Percentiles rank a stretch among this genome's conserved stretches.
These are phyloP conservation scores for Aspergillus flavus DNA, from an alignment of 2,329 filamentous ascomycete species.

Conservation along the genomic window DNA sequence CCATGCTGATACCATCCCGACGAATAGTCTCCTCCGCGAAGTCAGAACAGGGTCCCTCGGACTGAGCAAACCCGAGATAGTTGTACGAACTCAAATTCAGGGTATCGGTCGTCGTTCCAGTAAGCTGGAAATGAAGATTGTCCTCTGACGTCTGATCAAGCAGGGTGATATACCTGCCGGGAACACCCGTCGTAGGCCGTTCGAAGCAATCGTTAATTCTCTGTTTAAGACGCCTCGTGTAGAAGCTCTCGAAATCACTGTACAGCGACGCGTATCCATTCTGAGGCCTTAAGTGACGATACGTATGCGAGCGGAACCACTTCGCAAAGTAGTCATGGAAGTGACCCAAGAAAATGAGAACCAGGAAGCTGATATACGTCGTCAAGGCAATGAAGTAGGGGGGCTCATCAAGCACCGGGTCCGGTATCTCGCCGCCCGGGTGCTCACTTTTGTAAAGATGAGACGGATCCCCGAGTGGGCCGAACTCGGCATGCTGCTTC, in stretches of 20 bases:
- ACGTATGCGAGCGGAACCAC: constrained; percentile 79
- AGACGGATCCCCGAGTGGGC: constrained; percentile 72
- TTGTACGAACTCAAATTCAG: constrained; percentile 99
- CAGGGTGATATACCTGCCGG: constrained; percentile 85
- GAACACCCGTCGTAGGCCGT: constrained; percentile 84
- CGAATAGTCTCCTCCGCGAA: constrained; percentile 80
- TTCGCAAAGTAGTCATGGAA: constrained; percentile 94
- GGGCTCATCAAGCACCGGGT: constrained; percentile 86
- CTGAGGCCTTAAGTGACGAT: constrained; percentile 73
- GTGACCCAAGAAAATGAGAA: constrained; percentile 90
- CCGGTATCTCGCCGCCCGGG: constrained; percentile 72
- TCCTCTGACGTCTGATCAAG: constrained; percentile 85
- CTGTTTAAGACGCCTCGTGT: constrained; percentile 84
- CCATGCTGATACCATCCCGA: constrained; percentile 78
- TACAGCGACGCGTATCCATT: constrained; percentile 93
- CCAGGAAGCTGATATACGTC: constrained; percentile 93
- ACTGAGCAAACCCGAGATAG: constrained; percentile 95
- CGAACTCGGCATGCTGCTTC: constrained; percentile 82
- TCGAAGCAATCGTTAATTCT: constrained; percentile 94
- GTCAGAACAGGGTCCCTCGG: constrained; percentile 90
- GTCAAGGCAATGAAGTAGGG: constrained; percentile 92
- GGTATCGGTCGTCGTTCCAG: constrained; percentile 84
- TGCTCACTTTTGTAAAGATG: constrained; percentile 87
- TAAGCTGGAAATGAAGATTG: constrained; percentile 82
- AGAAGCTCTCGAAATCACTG: constrained; percentile 97